phyloP scores from a whole-genome alignment of 1,139 yeast species.

The Scheffersomyces lignicola region DNA sequence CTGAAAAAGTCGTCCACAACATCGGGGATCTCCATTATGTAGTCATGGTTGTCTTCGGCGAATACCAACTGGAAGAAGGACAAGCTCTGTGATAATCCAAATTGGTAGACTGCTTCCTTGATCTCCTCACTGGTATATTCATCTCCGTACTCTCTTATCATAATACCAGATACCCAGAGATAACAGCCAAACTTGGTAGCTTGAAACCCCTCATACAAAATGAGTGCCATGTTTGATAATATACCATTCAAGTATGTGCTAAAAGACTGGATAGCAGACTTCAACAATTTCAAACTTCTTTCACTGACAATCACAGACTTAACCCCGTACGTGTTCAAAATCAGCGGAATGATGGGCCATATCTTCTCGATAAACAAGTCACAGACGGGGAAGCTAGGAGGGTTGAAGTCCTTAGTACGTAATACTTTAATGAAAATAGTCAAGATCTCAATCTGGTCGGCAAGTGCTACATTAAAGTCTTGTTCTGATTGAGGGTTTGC shows the following conservation, averaged over 20 bases:
- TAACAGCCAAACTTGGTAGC: conserved; percentile 76
- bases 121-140: conserved; percentile 43
- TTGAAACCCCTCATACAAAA: conserved; percentile 67
- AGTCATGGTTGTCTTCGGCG: conserved; percentile 20
- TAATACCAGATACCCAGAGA: conserved; percentile 85
- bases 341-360: conserved; percentile 56
- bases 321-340: conserved; percentile 54
- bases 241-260: conserved; percentile 63
- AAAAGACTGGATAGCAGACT: conserved; percentile 67
- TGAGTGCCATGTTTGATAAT: conserved; percentile 62
- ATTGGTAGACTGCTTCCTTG: conserved; percentile 45
- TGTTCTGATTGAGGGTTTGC: conserved; percentile 18
- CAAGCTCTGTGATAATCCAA: conserved; percentile 48
- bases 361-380: conserved; percentile 52
- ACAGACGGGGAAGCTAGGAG: conserved; percentile 53
- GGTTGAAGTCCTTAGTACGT: conserved; percentile 35
- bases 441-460: conserved; percentile 75
- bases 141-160: conserved; percentile 77
- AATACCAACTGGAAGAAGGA: conserved; percentile 39
- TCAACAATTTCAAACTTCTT: conserved; percentile 66
- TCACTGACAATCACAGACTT: conserved; percentile 65
- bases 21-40: conserved; percentile 58
- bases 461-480: conserved; percentile 45
- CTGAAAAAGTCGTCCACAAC: conserved; percentile 86
- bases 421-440: conserved; percentile 70